Percentiles rank a stretch among this genome's conserved stretches.
Conservation (phyloP, 345 rosid genomes). For the Gossypium sturtianum region DNA sequence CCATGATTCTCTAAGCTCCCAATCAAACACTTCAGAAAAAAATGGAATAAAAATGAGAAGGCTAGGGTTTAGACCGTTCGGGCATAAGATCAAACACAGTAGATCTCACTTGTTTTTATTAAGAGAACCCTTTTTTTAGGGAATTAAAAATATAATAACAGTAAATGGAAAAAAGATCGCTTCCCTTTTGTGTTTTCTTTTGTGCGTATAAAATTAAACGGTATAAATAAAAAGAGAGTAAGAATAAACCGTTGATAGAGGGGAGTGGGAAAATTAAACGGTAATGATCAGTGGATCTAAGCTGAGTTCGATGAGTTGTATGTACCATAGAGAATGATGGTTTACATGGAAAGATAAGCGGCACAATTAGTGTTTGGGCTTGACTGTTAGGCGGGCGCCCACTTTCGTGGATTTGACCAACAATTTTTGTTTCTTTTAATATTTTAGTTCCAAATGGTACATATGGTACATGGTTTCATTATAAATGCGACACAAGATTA, state of each 20-base stretch:
- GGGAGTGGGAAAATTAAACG: background rate
- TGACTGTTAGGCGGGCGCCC: background rate
- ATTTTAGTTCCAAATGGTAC: no score
- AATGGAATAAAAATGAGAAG: background rate
- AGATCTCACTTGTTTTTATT: background rate
- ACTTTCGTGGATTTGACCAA: background rate
- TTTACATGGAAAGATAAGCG: background rate
- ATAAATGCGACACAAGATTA: no score
- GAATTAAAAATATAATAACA: background rate
- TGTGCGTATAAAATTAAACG: background rate
- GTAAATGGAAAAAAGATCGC: background rate
- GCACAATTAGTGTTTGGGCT: background rate
- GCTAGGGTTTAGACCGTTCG: background rate
- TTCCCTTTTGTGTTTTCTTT: background rate
- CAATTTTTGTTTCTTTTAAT: background rate
- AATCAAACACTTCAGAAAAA: background rate
- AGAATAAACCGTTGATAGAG: background rate
- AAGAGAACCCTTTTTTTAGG: background rate
- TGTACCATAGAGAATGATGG: background rate
- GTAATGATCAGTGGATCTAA: background rate
- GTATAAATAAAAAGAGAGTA: background rate
- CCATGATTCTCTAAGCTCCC: constrained; percentile 30
- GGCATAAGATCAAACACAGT: background rate
- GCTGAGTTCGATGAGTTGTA: background rate
- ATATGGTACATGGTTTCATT: no score